Evolutionary conservation across 371 early-diverging fungal species (phyloP).

Genomic region (Mucor piriformis): DNA sequence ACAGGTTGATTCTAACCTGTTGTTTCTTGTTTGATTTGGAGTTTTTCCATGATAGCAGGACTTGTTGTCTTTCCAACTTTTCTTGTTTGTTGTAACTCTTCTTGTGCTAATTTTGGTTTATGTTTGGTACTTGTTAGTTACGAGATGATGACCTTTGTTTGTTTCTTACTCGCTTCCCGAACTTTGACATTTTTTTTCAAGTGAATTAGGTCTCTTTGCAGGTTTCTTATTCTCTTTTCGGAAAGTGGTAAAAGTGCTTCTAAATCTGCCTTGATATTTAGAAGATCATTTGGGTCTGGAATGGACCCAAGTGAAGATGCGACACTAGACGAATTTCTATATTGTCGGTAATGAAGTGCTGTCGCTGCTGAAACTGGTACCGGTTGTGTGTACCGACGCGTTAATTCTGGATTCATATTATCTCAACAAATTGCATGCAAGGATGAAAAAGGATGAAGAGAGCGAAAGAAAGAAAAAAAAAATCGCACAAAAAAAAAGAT

Average conservation of each 20-base stretch:
- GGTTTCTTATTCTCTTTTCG: constrained; percentile 30
- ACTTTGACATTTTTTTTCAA: constrained; percentile 20
- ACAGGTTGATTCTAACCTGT: constrained; percentile 1
- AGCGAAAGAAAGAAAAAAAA: neutral
- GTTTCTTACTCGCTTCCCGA: constrained; percentile 8
- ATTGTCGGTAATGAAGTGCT: constrained; percentile 31
- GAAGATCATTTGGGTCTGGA: constrained; percentile 39
- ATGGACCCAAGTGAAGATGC: constrained; percentile 31
- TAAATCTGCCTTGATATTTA: constrained; percentile 43
- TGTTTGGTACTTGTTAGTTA: neutral
- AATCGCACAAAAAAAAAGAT: too few species aligned
- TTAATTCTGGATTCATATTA: constrained; percentile 18
- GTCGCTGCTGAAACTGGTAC: constrained; percentile 38
- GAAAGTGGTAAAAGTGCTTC: constrained; percentile 39
- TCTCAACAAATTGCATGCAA: neutral
- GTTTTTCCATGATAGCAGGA: constrained; percentile 13
- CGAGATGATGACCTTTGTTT: neutral
- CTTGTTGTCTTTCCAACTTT: constrained; percentile 1
- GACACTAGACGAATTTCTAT: constrained; percentile 25
- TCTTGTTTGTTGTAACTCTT: neutral
- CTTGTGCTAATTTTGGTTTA: neutral
- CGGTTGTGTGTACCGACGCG: constrained; percentile 32
- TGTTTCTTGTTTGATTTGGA: constrained; percentile 17
- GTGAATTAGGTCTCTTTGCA: constrained; percentile 34
- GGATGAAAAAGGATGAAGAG: neutral